Percentiles rank a stretch among this genome's conserved stretches.
Evolutionary conservation across 306 rosid species (phyloP).

Genomic region (Pyrus betulifolia): DNA sequence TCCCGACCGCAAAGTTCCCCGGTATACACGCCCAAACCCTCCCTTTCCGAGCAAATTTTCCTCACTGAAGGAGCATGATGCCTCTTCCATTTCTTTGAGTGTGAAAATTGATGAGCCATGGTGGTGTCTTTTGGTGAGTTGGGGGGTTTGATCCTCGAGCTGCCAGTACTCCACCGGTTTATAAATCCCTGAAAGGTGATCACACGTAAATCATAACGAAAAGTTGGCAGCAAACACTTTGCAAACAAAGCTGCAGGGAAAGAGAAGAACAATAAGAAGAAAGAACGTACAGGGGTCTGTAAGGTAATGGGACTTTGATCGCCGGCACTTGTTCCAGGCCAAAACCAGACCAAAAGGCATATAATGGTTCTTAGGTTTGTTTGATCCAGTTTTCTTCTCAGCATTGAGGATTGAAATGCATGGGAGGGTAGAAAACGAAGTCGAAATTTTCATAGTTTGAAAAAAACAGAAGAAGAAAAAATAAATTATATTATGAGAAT

Average conservation of each 20-base stretch:
- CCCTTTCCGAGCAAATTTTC: conserved; percentile 84
- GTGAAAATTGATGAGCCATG: conserved; percentile 78
- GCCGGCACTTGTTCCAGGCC: conserved; percentile 93
- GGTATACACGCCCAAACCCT: conserved; percentile 86
- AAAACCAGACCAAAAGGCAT: conserved; percentile 91
- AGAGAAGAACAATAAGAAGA: background rate
- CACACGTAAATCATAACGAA: background rate
- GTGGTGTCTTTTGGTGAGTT: conserved; percentile 53
- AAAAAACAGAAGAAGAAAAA: background rate
- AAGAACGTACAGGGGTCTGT: conserved; percentile 67
- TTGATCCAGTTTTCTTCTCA: background rate
- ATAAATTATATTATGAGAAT: background rate
- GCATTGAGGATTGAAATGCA: background rate
- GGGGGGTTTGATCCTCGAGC: conserved; percentile 57
- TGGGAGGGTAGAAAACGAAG: conserved; percentile 8
- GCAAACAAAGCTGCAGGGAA: background rate
- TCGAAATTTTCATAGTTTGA: conserved; percentile 10
- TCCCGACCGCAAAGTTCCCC: conserved; percentile 66
- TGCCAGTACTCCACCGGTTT: conserved; percentile 76
- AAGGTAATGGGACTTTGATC: conserved; percentile 70
- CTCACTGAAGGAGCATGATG: conserved; percentile 80
- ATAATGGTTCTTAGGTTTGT: conserved; percentile 18
- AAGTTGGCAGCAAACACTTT: background rate
- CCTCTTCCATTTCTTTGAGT: conserved; percentile 89
- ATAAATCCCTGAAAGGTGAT: conserved; percentile 58